These are phyloP conservation scores for Pyricularia sp. DNA, from an alignment of 2,329 filamentous ascomycete genomes.

Conservation along the genomic window DNA sequence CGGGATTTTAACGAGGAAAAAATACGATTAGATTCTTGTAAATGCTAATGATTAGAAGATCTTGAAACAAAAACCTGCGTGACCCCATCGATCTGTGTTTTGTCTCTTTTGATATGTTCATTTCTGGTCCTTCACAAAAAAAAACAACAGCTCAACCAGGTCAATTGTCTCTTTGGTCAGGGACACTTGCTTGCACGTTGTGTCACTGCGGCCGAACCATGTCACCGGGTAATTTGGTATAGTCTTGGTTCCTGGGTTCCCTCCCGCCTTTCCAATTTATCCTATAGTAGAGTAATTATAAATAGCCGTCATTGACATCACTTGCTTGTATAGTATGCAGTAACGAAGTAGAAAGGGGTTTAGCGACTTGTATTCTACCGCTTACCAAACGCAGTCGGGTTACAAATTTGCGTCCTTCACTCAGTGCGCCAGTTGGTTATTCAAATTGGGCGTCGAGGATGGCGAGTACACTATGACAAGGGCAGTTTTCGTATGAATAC, in stretches of 20 bases:
- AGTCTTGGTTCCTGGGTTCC: not conserved
- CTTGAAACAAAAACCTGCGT: not conserved
- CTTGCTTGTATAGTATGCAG: no score
- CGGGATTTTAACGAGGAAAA: not conserved
- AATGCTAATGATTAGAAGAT: conserved; percentile 1
- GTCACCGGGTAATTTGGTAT: not conserved
- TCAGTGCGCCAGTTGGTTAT: no score
- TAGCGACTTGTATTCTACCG: no score
- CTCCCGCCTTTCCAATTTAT: not conserved
- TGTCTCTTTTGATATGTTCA: not conserved
- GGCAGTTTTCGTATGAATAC: no score
- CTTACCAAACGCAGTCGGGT: no score
- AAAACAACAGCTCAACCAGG: not conserved
- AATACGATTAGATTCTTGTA: not conserved
- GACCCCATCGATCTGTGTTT: not conserved
- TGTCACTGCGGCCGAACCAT: not conserved
- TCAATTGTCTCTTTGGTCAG: not conserved
- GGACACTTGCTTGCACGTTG: not conserved
- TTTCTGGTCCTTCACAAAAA: not conserved
- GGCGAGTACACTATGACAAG: no score
- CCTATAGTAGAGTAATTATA: not conserved
- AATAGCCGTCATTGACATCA: not conserved
- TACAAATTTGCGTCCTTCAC: no score
- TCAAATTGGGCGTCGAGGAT: no score
- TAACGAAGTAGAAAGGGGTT: no score